phyloP scores from a whole-genome alignment of 306 rosid genomes.

The Rosa rugosa region DNA sequence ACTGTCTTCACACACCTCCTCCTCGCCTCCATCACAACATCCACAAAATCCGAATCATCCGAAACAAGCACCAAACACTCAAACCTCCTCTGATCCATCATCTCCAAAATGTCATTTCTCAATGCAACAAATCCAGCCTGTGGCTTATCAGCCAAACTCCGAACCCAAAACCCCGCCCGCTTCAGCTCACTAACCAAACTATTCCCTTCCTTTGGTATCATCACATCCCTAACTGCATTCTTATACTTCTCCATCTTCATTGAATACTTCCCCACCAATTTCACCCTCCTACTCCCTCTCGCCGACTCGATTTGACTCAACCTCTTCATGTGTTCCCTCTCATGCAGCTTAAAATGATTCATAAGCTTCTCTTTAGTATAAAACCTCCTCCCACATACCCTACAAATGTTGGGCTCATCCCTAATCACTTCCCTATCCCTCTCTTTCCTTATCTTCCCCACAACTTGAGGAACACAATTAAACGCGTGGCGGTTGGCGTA shows the following conservation, averaged over 20 bases:
- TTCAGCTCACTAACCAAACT: conserved; percentile 65
- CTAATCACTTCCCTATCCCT: conserved; percentile 58
- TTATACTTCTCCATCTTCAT: conserved; percentile 88
- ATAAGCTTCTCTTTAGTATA: conserved; percentile 62
- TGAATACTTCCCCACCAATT: conserved; percentile 70
- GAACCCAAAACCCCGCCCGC: conserved; percentile 73
- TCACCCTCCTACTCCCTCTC: conserved; percentile 66
- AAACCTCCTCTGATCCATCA: conserved; percentile 60
- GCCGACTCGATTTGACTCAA: conserved; percentile 75
- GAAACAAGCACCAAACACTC: conserved; percentile 85
- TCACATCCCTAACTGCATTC: conserved; percentile 55
- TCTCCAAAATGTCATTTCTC: conserved; percentile 55
- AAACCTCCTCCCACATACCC: conserved; percentile 79
- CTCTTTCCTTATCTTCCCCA: conserved; percentile 50
- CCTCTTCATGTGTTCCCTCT: conserved; percentile 67
- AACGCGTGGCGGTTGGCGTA: conserved; percentile 62
- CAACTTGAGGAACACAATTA: conserved; percentile 49
- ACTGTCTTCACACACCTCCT: conserved; percentile 65
- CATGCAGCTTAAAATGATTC: conserved; percentile 80
- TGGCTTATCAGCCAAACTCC: conserved; percentile 45
- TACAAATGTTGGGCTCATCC: conserved; percentile 53
- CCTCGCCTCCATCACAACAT: conserved; percentile 72
- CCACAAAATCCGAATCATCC: conserved; percentile 65
- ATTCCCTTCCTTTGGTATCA: conserved; percentile 60
- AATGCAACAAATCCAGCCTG: conserved; percentile 53